Evolutionary conservation across 257 asterid species (phyloP).

Genomic region (Oldenlandia corymbosa): DNA sequence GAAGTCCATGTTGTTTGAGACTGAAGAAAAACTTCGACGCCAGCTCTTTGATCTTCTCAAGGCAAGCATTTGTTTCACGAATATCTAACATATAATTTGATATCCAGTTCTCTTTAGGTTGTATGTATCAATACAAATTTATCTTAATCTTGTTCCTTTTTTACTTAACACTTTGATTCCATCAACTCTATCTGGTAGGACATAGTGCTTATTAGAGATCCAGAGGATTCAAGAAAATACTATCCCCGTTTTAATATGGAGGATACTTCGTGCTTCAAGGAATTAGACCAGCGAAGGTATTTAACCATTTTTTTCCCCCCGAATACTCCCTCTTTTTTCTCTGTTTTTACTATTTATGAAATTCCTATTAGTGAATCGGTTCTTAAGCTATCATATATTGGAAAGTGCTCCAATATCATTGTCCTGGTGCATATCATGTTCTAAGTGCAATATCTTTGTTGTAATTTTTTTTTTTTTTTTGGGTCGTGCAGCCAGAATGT

Average conservation of each 20-base stretch:
- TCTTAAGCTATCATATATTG: not conserved
- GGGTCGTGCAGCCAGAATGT: conserved; percentile 82
- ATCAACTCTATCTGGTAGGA: conserved; percentile 49
- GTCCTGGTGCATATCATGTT: not conserved
- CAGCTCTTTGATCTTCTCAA: conserved; percentile 76
- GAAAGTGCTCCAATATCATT: conserved; percentile 3
- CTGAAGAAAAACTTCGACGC: conserved; percentile 61
- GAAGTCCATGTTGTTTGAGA: conserved; percentile 53
- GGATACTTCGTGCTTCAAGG: conserved; percentile 70
- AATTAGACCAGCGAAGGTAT: conserved; percentile 74
- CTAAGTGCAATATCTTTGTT: conserved; percentile 1
- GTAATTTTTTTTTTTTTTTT: too few species aligned
- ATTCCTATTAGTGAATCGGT: not conserved
- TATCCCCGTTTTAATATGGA: conserved; percentile 96
- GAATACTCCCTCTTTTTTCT: conserved; percentile 2
- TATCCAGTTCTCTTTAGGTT: not conserved
- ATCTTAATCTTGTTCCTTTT: conserved; percentile 3
- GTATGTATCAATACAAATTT: not conserved
- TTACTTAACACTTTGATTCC: conserved; percentile 2
- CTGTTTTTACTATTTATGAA: not conserved
- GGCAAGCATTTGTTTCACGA: conserved; percentile 37
- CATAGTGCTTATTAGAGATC: conserved; percentile 75
- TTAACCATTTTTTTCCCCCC: not conserved
- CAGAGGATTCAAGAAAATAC: conserved; percentile 67
- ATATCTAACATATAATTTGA: not conserved